These are phyloP conservation scores for Pseudonitzschia multiseries DNA, from an alignment of 108 stramenopile species.

Conservation along the genomic window DNA sequence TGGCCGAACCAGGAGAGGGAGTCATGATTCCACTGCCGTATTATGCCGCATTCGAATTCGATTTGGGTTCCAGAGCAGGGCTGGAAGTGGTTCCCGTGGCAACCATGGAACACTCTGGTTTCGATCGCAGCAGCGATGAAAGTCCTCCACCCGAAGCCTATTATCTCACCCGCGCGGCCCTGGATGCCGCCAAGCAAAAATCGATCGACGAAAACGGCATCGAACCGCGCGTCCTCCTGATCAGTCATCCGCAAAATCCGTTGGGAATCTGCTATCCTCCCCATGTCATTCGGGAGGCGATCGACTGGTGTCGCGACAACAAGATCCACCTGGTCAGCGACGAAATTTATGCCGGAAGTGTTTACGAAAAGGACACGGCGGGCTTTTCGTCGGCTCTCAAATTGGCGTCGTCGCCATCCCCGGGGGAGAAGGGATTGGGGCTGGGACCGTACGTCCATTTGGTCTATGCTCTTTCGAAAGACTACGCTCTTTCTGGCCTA, in stretches of 20 bases:
- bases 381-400: conserved; percentile 65
- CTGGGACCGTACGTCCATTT: conserved; percentile 80
- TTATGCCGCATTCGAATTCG: conserved; percentile 93
- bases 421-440: conserved; percentile 37
- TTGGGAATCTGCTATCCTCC: conserved; percentile 82
- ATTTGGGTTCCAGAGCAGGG: conserved; percentile 76
- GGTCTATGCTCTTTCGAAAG: conserved; percentile 85
- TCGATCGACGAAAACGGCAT: conserved; percentile 40
- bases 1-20: conserved; percentile 83
- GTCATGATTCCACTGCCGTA: conserved; percentile 90
- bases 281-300: conserved; percentile 62
- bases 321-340: conserved; percentile 84
- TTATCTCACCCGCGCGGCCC: conserved; percentile 61
- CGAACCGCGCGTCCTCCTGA: conserved; percentile 60
- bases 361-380: conserved; percentile 43
- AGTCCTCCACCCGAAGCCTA: conserved; percentile 45
- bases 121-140: conserved; percentile 9
- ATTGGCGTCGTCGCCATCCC: conserved; percentile 39
- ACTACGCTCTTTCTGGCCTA: conserved; percentile 84
- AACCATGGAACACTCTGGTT: conserved; percentile 49
- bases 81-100: conserved; percentile 64
- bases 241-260: conserved; percentile 87
- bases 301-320: conserved; percentile 76
- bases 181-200: conserved; percentile 59
- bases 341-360: conserved; percentile 87